These are phyloP conservation scores for Talaromyces verruculosus DNA, from an alignment of 2,329 filamentous ascomycete species.

Conservation along the genomic window DNA sequence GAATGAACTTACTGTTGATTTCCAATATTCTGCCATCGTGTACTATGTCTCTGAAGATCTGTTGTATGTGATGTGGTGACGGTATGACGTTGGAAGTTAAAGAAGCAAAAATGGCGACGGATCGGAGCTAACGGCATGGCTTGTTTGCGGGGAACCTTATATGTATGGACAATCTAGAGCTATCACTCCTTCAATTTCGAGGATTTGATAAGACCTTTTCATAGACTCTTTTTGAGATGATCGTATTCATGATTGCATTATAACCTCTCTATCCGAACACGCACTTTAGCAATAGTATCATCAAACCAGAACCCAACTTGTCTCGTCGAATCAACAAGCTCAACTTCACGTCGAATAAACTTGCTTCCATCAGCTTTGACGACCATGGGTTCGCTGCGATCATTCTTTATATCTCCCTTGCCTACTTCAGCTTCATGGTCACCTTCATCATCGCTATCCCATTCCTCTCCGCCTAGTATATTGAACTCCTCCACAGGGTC, in stretches of 20 bases:
- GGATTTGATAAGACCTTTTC: background rate
- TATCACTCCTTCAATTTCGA: background rate
- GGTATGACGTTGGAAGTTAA: constrained; percentile 12
- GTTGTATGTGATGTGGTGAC: background rate
- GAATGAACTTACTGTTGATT: constrained; percentile 67
- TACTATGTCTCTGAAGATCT: constrained; percentile 1
- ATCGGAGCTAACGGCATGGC: constrained; percentile 14
- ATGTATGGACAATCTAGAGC: background rate
- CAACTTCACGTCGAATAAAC: constrained; percentile 75
- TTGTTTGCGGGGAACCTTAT: constrained; percentile 10
- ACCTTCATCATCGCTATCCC: constrained; percentile 28
- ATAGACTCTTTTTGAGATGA: background rate
- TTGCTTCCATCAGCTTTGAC: constrained; percentile 47
- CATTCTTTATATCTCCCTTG: background rate
- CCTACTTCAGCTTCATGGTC: constrained; percentile 48
- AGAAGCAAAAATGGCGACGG: background rate
- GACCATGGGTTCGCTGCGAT: constrained; percentile 19
- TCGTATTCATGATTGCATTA: background rate
- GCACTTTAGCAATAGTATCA: constrained; percentile 65
- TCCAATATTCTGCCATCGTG: constrained; percentile 95
- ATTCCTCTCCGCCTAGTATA: constrained; percentile 54
- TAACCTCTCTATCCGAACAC: constrained; percentile 64
- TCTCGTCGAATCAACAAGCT: constrained; percentile 75
- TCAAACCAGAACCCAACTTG: constrained; percentile 76
- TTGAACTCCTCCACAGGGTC: constrained; percentile 70